Conservation (phyloP, 208 protist species). For the Leishmania arabica region DNA sequence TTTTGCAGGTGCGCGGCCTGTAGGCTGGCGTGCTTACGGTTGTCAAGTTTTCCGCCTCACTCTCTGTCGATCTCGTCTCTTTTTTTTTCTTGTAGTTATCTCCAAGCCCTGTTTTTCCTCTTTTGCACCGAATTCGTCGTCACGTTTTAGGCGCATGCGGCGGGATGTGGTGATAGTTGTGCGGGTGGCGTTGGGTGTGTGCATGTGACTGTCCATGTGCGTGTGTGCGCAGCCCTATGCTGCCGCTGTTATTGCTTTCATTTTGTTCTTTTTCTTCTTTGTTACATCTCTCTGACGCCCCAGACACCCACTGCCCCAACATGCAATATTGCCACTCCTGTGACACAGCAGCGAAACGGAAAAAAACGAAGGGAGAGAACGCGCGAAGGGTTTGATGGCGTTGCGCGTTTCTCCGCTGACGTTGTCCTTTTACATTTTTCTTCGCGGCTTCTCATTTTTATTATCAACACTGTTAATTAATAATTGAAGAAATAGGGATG, state of each 20-base stretch:
- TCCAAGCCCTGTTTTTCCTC: neutral
- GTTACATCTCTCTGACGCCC: neutral
- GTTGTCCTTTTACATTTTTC: neutral
- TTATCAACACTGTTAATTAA: neutral
- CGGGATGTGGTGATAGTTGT: neutral
- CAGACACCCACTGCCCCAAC: neutral
- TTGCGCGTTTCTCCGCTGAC: conserved; percentile 3
- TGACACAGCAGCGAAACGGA: neutral
- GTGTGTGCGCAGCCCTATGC: neutral
- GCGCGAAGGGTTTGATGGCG: neutral
- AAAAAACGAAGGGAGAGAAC: neutral
- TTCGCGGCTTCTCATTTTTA: conserved; percentile 7
- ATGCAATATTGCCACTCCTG: neutral
- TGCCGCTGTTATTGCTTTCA: neutral
- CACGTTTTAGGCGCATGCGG: neutral
- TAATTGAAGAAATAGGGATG: neutral
- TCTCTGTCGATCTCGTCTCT: neutral
- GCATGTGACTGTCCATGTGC: neutral
- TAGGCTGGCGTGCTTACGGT: neutral
- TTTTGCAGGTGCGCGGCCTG: neutral
- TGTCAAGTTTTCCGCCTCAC: neutral
- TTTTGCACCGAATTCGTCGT: neutral
- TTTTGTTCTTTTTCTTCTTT: conserved; percentile 8
- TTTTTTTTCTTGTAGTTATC: neutral
- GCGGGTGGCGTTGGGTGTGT: neutral